These are phyloP conservation scores for Parastagonospora avenae DNA, from an alignment of 2,329 filamentous ascomycete species.

Conservation along the genomic window DNA sequence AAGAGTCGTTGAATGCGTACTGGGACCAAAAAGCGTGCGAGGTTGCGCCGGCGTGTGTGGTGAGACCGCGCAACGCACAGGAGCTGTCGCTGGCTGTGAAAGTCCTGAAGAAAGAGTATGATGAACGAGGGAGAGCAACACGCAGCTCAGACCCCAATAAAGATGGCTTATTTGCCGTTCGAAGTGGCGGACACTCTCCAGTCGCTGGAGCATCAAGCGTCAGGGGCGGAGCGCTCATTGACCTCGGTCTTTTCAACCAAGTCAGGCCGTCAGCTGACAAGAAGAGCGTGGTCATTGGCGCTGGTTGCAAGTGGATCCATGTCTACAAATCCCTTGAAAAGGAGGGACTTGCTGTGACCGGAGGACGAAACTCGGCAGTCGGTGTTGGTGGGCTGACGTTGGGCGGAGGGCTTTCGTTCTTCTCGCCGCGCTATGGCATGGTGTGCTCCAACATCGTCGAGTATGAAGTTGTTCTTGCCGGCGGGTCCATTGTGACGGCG, in stretches of 20 bases:
- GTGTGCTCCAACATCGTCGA: constrained; percentile 40
- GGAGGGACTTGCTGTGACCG: constrained; percentile 21
- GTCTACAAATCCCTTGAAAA: constrained; percentile 21
- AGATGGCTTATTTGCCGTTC: constrained; percentile 50
- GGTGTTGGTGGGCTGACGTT: constrained; percentile 40
- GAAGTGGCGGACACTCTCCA: constrained; percentile 52
- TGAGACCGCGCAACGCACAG: constrained; percentile 33
- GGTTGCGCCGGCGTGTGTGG: constrained; percentile 35
- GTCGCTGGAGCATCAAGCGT: constrained; percentile 27
- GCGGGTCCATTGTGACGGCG: constrained; percentile 39
- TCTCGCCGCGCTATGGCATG: constrained; percentile 36
- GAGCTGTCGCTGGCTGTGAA: constrained; percentile 35
- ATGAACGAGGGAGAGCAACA: constrained; percentile 21
- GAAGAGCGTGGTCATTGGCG: constrained; percentile 17
- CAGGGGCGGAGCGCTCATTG: constrained; percentile 20
- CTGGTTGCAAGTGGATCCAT: constrained; percentile 25
- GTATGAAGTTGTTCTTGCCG: constrained; percentile 46
- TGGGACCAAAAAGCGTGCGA: constrained; percentile 45
- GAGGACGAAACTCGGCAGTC: constrained; percentile 32
- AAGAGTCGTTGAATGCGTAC: constrained; percentile 22
- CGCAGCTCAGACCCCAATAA: not conserved
- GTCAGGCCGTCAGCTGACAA: constrained; percentile 7
- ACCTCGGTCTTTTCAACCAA: constrained; percentile 21
- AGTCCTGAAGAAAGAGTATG: constrained; percentile 34
- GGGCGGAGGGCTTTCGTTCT: constrained; percentile 46